phyloP scores from a whole-genome alignment of 345 rosid species.

The Garcia nutans region DNA sequence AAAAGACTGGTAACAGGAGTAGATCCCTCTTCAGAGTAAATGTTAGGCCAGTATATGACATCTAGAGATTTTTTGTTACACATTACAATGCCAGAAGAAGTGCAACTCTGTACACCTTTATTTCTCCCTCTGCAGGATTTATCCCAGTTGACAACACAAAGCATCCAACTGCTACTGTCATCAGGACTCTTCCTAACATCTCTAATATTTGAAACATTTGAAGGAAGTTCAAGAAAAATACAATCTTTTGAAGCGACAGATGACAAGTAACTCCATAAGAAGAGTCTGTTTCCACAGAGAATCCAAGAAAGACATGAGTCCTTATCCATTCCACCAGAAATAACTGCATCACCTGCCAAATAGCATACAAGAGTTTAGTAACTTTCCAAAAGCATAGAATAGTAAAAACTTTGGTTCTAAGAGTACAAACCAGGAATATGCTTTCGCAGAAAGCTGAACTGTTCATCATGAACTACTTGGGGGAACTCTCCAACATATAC shows the following conservation, averaged over 20 bases:
- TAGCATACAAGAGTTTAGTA: slow-evolving; percentile 22
- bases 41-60: slow-evolving; percentile 73
- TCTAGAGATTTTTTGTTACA: slow-evolving; percentile 60
- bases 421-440: slow-evolving; percentile 54
- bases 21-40: slow-evolving; percentile 45
- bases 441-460: slow-evolving; percentile 41
- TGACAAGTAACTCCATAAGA: slow-evolving; percentile 72
- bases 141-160: slow-evolving; percentile 70
- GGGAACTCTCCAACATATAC: slow-evolving; percentile 92
- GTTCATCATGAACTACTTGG: slow-evolving; percentile 70
- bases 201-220: slow-evolving; percentile 30
- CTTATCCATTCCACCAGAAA: slow-evolving; percentile 83
- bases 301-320: slow-evolving; percentile 78
- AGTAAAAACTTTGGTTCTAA: slow-evolving; percentile 3
- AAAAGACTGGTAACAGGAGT: slow-evolving; percentile 41
- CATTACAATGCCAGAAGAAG: slow-evolving; percentile 57
- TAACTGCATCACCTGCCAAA: slow-evolving; percentile 47
- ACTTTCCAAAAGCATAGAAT: not conserved
- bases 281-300: slow-evolving; percentile 57
- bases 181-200: slow-evolving; percentile 29
- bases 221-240: slow-evolving; percentile 62
- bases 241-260: slow-evolving; percentile 51
- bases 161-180: slow-evolving; percentile 54
- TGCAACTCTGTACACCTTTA: slow-evolving; percentile 35
- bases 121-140: slow-evolving; percentile 28